These are phyloP conservation scores for Cercospora zeae-maydis DNA, from an alignment of 2,329 filamentous ascomycete species.

Conservation along the genomic window DNA sequence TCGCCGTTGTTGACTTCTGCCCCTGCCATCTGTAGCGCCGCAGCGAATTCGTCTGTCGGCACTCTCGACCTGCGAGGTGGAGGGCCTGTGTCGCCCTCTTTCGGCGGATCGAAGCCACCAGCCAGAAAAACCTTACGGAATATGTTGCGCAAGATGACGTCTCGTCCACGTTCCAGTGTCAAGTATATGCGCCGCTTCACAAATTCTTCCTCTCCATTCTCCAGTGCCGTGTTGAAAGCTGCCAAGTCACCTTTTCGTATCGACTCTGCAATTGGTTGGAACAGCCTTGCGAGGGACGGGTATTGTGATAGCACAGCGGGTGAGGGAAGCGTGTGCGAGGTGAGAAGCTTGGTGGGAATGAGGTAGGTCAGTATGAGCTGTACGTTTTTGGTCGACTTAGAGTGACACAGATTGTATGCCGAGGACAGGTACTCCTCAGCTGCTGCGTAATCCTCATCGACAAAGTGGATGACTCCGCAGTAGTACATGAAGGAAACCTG, in stretches of 20 bases:
- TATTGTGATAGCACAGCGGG: constrained; percentile 67
- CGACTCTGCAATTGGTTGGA: constrained; percentile 70
- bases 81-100: constrained; percentile 58
- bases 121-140: constrained; percentile 86
- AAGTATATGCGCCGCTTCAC: constrained; percentile 91
- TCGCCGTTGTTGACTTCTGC: constrained; percentile 51
- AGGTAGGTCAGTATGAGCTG: constrained; percentile 94
- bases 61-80: constrained; percentile 69
- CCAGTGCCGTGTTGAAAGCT: constrained; percentile 77
- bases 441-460: constrained; percentile 87
- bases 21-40: constrained; percentile 70
- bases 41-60: constrained; percentile 76
- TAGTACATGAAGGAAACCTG: constrained; percentile 97
- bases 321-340: constrained; percentile 77
- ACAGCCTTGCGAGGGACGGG: constrained; percentile 71
- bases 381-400: constrained; percentile 65
- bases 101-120: constrained; percentile 74
- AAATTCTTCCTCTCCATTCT: constrained; percentile 83
- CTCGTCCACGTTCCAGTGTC: constrained; percentile 84
- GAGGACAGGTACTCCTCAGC: constrained; percentile 76
- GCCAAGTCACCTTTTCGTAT: constrained; percentile 80
- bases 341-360: constrained; percentile 88
- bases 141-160: constrained; percentile 87
- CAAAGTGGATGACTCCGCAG: constrained; percentile 84
- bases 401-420: constrained; percentile 80